phyloP scores from a whole-genome alignment of 1,284 basidiomycete species.

The Phaffia rhodozyma region DNA sequence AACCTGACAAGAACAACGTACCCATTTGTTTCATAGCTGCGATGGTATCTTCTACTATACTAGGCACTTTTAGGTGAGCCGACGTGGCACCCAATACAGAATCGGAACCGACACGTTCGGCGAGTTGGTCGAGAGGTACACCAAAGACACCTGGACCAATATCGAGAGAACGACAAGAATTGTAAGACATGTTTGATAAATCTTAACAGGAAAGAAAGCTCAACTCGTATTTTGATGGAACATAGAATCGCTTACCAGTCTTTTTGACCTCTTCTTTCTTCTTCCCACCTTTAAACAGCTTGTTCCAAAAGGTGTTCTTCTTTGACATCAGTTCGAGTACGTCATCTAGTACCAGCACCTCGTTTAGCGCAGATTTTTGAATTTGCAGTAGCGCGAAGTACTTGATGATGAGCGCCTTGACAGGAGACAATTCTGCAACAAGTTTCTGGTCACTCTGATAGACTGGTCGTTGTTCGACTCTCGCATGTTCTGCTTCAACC shows the following conservation, averaged over 20 bases:
- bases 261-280: conserved; percentile 78
- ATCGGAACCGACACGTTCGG: conserved; percentile 91
- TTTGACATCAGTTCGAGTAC: conserved; percentile 83
- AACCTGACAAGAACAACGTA: conserved; percentile 37
- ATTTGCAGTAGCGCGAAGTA: conserved; percentile 79
- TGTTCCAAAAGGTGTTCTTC: conserved; percentile 94
- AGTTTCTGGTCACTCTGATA: conserved; percentile 52
- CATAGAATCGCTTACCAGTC: conserved; percentile 51
- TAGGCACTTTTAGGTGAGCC: conserved; percentile 74
- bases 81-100: conserved; percentile 76
- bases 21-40: conserved; percentile 99
- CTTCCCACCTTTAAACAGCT: conserved; percentile 80
- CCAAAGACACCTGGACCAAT: conserved; percentile 61
- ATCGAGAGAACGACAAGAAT: conserved; percentile 6
- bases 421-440: conserved; percentile 67
- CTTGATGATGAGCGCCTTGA: conserved; percentile 83
- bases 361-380: conserved; percentile 60
- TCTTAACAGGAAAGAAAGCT: background rate
- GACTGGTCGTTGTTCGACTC: conserved; percentile 74
- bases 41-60: conserved; percentile 94
- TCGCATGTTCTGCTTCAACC: conserved; percentile 78
- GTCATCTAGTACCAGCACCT: conserved; percentile 81
- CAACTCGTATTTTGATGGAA: conserved; percentile 1
- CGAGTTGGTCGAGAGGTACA: conserved; percentile 81
- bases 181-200: background rate